Evolutionary conservation across 306 rosid species (phyloP).

Genomic region (Fragaria ananassa): DNA sequence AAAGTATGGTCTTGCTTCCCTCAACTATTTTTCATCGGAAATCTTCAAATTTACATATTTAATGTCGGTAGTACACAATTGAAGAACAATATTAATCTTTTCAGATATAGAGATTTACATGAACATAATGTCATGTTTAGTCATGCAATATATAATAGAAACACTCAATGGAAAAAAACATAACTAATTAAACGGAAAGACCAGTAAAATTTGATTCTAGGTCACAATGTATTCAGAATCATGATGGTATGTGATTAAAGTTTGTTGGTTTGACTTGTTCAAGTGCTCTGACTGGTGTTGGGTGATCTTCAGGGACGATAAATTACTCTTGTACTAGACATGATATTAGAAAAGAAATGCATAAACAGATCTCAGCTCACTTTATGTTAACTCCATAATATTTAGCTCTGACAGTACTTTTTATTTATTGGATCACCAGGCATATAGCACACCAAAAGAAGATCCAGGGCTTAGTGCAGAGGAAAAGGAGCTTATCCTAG

Average conservation of each 20-base stretch:
- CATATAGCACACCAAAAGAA: conserved; percentile 86
- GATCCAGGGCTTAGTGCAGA: conserved; percentile 61
- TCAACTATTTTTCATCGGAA: conserved; percentile 15
- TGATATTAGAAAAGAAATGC: background rate
- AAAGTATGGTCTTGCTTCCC: conserved; percentile 52
- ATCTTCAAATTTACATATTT: background rate
- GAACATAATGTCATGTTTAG: background rate
- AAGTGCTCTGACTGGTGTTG: background rate
- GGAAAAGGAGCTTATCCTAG: conserved; percentile 67
- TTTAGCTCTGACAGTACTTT: conserved; percentile 7
- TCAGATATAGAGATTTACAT: background rate
- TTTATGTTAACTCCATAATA: conserved; percentile 6
- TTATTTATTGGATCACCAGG: conserved; percentile 45
- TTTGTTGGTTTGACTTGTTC: background rate
- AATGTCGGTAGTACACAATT: background rate
- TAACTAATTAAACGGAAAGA: background rate
- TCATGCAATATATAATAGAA: background rate
- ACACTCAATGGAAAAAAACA: background rate
- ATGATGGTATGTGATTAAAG: background rate
- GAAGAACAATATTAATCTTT: background rate
- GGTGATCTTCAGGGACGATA: background rate
- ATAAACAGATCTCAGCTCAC: conserved; percentile 11
- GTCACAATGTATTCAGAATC: background rate
- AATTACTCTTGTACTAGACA: background rate
- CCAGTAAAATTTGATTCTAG: background rate